phyloP scores from a whole-genome alignment of 768 basidiomycete species.

The Boletus rubropictus region DNA sequence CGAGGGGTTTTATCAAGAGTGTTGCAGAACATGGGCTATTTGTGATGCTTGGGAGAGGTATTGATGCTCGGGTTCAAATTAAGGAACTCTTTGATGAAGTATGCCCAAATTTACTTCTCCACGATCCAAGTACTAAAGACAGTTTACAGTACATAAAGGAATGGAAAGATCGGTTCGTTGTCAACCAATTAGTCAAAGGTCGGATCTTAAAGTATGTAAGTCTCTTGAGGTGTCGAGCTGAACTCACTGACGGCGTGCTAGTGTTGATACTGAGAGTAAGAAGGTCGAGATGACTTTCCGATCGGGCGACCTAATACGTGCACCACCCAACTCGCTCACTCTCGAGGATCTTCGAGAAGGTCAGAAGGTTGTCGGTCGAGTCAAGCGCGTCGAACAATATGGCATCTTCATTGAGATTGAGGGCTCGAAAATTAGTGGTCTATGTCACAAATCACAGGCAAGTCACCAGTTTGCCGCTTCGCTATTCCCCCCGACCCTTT shows the following conservation, averaged over 20 bases:
- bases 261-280: constrained; percentile 63
- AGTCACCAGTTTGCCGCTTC: constrained; percentile 11
- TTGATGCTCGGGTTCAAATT: constrained; percentile 91
- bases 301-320: constrained; percentile 48
- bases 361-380: constrained; percentile 71
- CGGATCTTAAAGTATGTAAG: constrained; percentile 65
- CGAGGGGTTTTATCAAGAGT: constrained; percentile 88
- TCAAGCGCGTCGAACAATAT: constrained; percentile 81
- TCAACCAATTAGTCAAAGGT: constrained; percentile 82
- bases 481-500: neutral
- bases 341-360: constrained; percentile 63
- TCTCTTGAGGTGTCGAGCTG: neutral
- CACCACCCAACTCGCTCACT: constrained; percentile 33
- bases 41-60: constrained; percentile 73
- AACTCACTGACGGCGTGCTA: constrained; percentile 29
- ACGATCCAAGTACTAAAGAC: constrained; percentile 5
- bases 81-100: constrained; percentile 88
- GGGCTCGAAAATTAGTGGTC: constrained; percentile 76
- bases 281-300: constrained; percentile 91
- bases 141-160: constrained; percentile 80
- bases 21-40: constrained; percentile 85
- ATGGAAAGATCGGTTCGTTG: constrained; percentile 79
- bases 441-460: constrained; percentile 94
- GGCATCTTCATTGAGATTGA: constrained; percentile 91
- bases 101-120: constrained; percentile 1